Evolutionary conservation across 495 filamentous ascomycete species (phyloP).

Genomic region (Xylaria sp.): DNA sequence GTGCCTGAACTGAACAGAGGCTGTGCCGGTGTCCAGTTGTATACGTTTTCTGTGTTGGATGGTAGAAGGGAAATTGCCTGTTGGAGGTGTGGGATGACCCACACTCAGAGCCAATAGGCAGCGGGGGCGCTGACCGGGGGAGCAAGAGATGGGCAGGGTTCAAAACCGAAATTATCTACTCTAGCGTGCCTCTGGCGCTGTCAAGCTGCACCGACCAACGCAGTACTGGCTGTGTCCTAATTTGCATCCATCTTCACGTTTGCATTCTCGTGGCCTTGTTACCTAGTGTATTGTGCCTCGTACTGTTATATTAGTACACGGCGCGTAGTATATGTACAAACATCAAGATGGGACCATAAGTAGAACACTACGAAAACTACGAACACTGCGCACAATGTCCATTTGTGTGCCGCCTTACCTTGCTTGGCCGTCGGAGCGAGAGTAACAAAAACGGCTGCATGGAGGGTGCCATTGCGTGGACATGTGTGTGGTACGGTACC

Average conservation of each 20-base stretch:
- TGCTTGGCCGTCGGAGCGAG: conserved; percentile 21
- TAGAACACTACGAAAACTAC: too few relatives aligned
- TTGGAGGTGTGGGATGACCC: neutral
- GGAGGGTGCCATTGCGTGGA: conserved; percentile 23
- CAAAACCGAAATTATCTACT: conserved; percentile 8
- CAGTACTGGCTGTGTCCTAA: neutral
- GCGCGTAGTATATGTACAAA: too few relatives aligned
- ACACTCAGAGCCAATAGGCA: neutral
- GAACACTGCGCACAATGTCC: too few relatives aligned
- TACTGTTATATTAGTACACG: too few relatives aligned
- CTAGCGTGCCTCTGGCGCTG: neutral
- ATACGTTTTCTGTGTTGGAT: neutral
- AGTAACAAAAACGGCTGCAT: conserved; percentile 9
- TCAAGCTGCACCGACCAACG: neutral
- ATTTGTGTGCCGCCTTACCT: conserved; percentile 17
- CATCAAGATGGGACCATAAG: too few relatives aligned
- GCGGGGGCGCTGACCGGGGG: neutral
- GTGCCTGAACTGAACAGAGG: conserved; percentile 13
- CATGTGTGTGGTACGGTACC: neutral
- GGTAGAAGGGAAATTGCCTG: conserved; percentile 8
- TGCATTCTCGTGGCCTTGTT: neutral
- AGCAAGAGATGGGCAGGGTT: neutral
- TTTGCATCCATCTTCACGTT: conserved; percentile 10
- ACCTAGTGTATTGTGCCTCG: neutral
- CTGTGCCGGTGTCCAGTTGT: conserved; percentile 9